Percentiles rank a stretch among this genome's conserved stretches.
These are phyloP conservation scores for Neocucurbitaria cava DNA, from an alignment of 2,329 filamentous ascomycete species.

Conservation along the genomic window DNA sequence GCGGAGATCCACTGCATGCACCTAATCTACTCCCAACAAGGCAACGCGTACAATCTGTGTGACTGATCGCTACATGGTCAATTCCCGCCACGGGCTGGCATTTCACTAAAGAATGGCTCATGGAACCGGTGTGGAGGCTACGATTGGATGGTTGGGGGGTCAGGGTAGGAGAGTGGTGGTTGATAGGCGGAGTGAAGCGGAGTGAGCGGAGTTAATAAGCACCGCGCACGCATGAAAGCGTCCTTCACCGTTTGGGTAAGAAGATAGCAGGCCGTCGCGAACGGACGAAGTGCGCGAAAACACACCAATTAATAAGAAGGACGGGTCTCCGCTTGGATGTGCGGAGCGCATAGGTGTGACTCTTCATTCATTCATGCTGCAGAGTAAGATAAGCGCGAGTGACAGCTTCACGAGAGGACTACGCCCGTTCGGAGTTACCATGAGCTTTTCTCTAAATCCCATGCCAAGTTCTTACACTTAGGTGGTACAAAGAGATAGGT, in stretches of 20 bases:
- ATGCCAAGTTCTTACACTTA: neutral
- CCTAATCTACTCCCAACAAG: neutral
- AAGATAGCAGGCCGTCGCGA: neutral
- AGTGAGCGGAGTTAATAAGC: neutral
- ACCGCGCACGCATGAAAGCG: neutral
- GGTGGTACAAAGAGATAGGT: no score
- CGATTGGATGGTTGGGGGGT: neutral
- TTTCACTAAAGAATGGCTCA: neutral
- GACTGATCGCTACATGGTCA: neutral
- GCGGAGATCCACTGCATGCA: neutral
- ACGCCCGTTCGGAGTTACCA: neutral
- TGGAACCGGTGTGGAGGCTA: neutral
- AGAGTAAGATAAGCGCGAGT: neutral
- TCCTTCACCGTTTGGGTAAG: neutral
- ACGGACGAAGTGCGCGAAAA: neutral
- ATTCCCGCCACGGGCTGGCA: neutral
- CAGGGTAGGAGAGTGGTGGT: neutral
- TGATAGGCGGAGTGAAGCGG: neutral
- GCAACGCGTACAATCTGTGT: no score
- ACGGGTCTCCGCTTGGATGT: no score
- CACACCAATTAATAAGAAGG: neutral
- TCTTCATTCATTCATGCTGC: neutral
- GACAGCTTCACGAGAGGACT: neutral
- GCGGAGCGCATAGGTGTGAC: neutral
- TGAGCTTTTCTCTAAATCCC: no score